Base-by-base conservation (phyloP, 2,329 filamentous ascomycete species). In the Hortaea sp. region DNA sequence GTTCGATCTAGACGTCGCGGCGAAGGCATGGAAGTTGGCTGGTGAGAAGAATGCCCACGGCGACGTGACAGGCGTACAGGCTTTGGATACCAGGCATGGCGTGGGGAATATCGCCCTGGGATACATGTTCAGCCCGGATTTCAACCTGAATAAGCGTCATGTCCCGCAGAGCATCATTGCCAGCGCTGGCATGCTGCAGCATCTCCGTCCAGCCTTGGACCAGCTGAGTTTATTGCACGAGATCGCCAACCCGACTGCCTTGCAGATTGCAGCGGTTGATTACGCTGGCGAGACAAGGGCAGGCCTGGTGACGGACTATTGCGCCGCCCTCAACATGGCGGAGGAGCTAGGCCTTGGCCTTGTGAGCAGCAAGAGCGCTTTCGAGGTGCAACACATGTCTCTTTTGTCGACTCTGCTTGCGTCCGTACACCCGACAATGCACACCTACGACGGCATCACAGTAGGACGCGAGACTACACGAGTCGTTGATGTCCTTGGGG, bases 71-170 rank as follows among this genome's bases (percentile, higher is more conserved):
- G 73, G 80, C 10, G 79, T 97, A 41, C 76, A 89, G 50, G 71
- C 85, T 27, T 79, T 95, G 61, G 85, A 98, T 72, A 94, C 89
- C 39, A 79, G 92, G 45, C 79, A 84, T 47, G 92, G 92, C 49
- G 92, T 92, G 44, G 92, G 90, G 46, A 82, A 85, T 54, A 85
- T 97, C 62, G 88, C 92, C 20, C 77, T 98, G 42, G 92, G 92
- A 47, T 98, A 98, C 70, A 86, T 97, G 65, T 98, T 97, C 75
- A 95, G 89, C 50, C 87, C 88, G 61, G 92, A 98, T 69, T 95
- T 95, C 61, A 89, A 97, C 65, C 69, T 95, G 60, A 81, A 78
- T 72, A 95, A 92, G 76, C 82, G 89, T 56, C 82, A 92, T 63
- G 82, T 95, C 48, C 90, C 92, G 2, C 92, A 98, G 75, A 82